These are phyloP conservation scores for Globisporangium barbulae DNA, from an alignment of 352 stramenopile genomes.

Conservation along the genomic window DNA sequence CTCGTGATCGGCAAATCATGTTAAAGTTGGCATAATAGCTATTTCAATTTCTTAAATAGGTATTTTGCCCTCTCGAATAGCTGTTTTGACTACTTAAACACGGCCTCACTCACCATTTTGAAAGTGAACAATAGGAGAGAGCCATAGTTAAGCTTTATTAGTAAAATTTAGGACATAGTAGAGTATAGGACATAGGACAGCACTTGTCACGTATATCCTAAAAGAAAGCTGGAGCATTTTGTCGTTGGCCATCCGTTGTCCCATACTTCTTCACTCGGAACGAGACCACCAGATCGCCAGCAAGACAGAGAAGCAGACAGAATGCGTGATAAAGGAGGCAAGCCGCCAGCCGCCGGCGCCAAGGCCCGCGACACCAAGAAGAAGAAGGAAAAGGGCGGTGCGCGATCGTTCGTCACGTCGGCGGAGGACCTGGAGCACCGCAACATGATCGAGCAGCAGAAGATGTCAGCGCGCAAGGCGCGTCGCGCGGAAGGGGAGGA, in stretches of 20 bases:
- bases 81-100: too few relatives aligned
- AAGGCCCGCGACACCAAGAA: conserved; percentile 43
- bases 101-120: too few relatives aligned
- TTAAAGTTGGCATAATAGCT: too few relatives aligned
- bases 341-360: conserved; percentile 29
- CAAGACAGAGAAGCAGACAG: not conserved
- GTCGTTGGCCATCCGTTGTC: not conserved
- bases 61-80: too few relatives aligned
- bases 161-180: too few relatives aligned
- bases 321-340: conserved; percentile 69
- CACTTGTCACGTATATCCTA: too few relatives aligned
- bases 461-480: conserved; percentile 63
- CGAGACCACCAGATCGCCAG: conserved; percentile 1
- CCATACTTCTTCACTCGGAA: not conserved
- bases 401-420: conserved; percentile 80
- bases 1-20: too few relatives aligned
- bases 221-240: too few relatives aligned
- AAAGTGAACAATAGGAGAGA: too few relatives aligned
- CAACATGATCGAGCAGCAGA: conserved; percentile 71
- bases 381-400: conserved; percentile 74
- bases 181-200: too few relatives aligned
- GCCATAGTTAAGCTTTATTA: too few relatives aligned
- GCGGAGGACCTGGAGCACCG: conserved; percentile 80
- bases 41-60: too few relatives aligned
- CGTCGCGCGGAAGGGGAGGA: conserved; percentile 43